These are phyloP conservation scores for Trametes elegans DNA, from an alignment of 768 basidiomycete genomes.

Conservation along the genomic window DNA sequence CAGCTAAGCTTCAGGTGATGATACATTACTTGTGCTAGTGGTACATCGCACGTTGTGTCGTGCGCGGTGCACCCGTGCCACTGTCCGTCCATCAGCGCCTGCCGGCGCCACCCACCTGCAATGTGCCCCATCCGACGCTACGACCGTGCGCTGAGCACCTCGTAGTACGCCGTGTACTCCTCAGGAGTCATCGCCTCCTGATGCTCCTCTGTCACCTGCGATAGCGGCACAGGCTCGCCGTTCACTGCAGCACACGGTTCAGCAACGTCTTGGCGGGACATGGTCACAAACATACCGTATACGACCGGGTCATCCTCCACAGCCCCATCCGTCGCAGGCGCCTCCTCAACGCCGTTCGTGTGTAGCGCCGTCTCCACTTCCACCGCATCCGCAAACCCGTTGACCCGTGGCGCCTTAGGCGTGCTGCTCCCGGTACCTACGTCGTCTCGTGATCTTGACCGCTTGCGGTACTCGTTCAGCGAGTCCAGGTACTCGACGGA, in stretches of 20 bases:
- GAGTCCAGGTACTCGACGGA: constrained; percentile 64
- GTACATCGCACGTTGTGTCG: neutral
- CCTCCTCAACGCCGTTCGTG: constrained; percentile 4
- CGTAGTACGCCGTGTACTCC: constrained; percentile 83
- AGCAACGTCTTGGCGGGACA: neutral
- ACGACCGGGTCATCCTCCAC: constrained; percentile 58
- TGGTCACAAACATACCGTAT: constrained; percentile 48
- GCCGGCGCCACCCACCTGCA: neutral
- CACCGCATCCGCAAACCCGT: constrained; percentile 27
- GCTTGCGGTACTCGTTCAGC: constrained; percentile 70
- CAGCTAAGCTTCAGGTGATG: constrained; percentile 1
- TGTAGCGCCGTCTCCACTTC: constrained; percentile 6
- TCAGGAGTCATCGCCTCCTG: constrained; percentile 92
- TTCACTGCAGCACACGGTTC: constrained; percentile 52
- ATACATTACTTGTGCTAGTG: constrained; percentile 13
- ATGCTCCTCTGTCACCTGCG: constrained; percentile 86
- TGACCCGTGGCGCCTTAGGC: constrained; percentile 19
- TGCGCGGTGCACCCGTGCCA: neutral
- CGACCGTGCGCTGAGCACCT: constrained; percentile 39
- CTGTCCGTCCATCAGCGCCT: no score
- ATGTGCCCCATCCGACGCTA: neutral
- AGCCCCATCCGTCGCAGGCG: neutral
- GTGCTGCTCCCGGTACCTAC: constrained; percentile 22
- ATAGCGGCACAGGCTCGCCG: constrained; percentile 69
- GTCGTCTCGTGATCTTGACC: constrained; percentile 62